Evolutionary conservation across 2,329 filamentous ascomycete species (phyloP).

Genomic region (Cladosporium cucumerinum): DNA sequence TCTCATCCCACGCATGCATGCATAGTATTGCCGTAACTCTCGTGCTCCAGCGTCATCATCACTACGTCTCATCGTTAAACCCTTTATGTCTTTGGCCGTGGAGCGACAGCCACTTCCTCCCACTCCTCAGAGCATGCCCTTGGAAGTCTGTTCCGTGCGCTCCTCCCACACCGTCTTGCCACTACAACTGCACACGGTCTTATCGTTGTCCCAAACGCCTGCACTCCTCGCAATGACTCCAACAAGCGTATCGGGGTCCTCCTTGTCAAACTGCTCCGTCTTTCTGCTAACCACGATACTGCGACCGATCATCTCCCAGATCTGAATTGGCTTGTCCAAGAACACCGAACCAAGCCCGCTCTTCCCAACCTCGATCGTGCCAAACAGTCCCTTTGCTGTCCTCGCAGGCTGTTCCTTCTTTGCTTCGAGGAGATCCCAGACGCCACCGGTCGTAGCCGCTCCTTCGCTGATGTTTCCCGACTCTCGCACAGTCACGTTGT

Average conservation of each 20-base stretch:
- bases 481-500: conserved; percentile 79
- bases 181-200: conserved; percentile 95
- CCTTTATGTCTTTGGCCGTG: background rate
- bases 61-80: conserved; percentile 5
- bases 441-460: conserved; percentile 73
- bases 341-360: conserved; percentile 77
- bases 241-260: conserved; percentile 81
- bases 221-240: conserved; percentile 94
- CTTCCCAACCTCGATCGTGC: conserved; percentile 69
- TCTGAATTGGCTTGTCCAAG: conserved; percentile 74
- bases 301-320: conserved; percentile 95
- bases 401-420: conserved; percentile 45
- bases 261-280: conserved; percentile 51
- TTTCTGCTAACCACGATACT: conserved; percentile 80
- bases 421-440: conserved; percentile 64
- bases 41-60: conserved; percentile 1
- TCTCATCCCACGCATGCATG: background rate
- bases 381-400: conserved; percentile 63
- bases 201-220: conserved; percentile 98
- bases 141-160: conserved; percentile 79
- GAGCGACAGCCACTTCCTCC: background rate
- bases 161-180: conserved; percentile 99
- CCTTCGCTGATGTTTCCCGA: conserved; percentile 83
- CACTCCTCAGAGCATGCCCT: conserved; percentile 69
- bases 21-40: background rate